phyloP scores from a whole-genome alignment of 1,139 yeast genomes.

The Pichiaceae sp. region DNA sequence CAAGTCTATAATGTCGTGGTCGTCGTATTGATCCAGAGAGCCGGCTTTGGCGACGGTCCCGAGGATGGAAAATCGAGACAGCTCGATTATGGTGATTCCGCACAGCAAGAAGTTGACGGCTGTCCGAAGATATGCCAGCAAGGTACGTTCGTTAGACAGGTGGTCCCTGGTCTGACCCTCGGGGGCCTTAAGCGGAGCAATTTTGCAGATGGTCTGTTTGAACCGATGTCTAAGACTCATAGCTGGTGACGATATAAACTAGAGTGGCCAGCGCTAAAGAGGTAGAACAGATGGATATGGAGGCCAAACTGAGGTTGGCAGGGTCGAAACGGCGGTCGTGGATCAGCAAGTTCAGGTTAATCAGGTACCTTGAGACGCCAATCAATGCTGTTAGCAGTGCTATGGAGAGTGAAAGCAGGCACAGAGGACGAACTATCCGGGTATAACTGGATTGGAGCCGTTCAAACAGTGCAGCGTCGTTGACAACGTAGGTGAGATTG shows the following conservation, averaged over 20 bases:
- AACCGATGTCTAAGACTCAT: not conserved
- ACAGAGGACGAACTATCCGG: conserved; percentile 5
- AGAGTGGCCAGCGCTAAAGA: not conserved
- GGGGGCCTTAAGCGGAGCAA: conserved; percentile 1
- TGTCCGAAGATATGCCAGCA: conserved; percentile 70
- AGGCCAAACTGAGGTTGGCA: not conserved
- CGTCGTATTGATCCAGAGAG: not conserved
- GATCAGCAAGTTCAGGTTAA: conserved; percentile 12
- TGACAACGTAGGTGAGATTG: not conserved
- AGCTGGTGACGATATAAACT: not conserved
- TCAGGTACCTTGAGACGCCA: conserved; percentile 9
- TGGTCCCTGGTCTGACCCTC: conserved; percentile 20
- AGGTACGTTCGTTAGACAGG: conserved; percentile 72
- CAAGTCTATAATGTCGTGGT: not conserved
- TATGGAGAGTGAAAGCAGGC: conserved; percentile 2
- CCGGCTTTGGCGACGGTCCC: not conserved
- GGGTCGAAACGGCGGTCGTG: conserved; percentile 8
- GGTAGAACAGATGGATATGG: not conserved
- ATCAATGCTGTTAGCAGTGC: conserved; percentile 1
- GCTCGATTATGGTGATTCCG: conserved; percentile 44
- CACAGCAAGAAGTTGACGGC: conserved; percentile 40
- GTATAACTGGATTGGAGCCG: not conserved
- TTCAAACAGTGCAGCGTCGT: not conserved
- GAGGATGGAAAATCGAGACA: conserved; percentile 29
- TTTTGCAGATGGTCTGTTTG: conserved; percentile 1